Conservation (phyloP, 352 stramenopile genomes). For the Paralagenidium karlingii region DNA sequence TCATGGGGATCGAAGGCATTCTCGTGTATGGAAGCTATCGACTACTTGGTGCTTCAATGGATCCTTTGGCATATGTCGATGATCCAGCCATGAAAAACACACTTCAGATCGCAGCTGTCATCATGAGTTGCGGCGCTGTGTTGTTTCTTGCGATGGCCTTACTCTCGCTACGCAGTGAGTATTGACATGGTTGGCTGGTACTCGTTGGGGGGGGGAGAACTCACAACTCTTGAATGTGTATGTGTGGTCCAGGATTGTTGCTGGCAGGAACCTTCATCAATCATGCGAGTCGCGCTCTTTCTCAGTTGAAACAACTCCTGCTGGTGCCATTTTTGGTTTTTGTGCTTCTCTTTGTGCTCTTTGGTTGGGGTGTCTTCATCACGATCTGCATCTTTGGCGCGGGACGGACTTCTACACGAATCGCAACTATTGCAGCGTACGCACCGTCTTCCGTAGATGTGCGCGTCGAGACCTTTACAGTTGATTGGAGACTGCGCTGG, state of each 20-base stretch:
- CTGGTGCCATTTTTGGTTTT: slow-evolving; percentile 61
- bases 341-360: slow-evolving; percentile 45
- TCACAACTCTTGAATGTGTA: neutral
- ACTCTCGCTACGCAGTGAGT: slow-evolving; percentile 39
- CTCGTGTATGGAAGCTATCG: slow-evolving; percentile 54
- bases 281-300: slow-evolving; percentile 47
- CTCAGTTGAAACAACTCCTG: slow-evolving; percentile 49
- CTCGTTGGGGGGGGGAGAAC: neutral
- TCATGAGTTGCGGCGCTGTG: slow-evolving; percentile 43
- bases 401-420: slow-evolving; percentile 35
- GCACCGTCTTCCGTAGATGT: slow-evolving; percentile 35
- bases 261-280: slow-evolving; percentile 69
- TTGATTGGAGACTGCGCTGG: slow-evolving; percentile 52
- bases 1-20: slow-evolving; percentile 38
- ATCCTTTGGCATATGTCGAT: slow-evolving; percentile 31
- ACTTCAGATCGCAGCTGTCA: slow-evolving; percentile 38
- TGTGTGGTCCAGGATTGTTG: no score
- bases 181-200: no score
- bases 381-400: slow-evolving; percentile 68
- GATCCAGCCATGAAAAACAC: slow-evolving; percentile 60
- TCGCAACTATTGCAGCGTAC: slow-evolving; percentile 36
- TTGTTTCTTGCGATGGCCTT: slow-evolving; percentile 52
- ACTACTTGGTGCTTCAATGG: slow-evolving; percentile 27
- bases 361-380: slow-evolving; percentile 58
- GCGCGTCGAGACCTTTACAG: slow-evolving; percentile 50